A percentile compares a stretch with the other conserved stretches of the same genome.
These are phyloP conservation scores for Penicillium pulvis DNA, from an alignment of 495 filamentous ascomycete species.

Conservation along the genomic window DNA sequence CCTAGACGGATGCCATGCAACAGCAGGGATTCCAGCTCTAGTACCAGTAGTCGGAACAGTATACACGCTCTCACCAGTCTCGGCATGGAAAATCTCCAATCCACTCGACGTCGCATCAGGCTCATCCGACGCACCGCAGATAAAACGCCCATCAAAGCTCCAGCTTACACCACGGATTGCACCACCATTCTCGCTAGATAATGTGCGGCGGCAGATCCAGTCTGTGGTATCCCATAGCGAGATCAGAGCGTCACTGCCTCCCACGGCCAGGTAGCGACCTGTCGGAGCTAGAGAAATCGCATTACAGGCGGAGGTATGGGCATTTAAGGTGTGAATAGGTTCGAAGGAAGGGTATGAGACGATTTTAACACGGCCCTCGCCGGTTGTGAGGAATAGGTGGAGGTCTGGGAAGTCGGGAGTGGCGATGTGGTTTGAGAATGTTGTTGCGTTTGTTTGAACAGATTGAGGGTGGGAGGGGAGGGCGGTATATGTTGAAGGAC, in stretches of 20 bases:
- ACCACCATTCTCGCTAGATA: conserved; percentile 70
- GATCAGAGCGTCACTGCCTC: conserved; percentile 86
- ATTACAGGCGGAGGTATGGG: conserved; percentile 78
- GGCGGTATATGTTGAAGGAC: conserved; percentile 40
- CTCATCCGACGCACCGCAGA: conserved; percentile 85
- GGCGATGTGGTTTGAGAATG: conserved; percentile 69
- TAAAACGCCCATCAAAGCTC: conserved; percentile 86
- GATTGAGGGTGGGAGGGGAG: conserved; percentile 67
- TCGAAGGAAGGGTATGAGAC: conserved; percentile 63
- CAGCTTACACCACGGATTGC: conserved; percentile 85
- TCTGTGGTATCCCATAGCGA: conserved; percentile 89
- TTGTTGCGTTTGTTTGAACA: conserved; percentile 77
- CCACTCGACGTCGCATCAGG: conserved; percentile 50
- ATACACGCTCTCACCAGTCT: conserved; percentile 84
- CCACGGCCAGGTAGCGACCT: conserved; percentile 80
- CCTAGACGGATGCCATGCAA: conserved; percentile 87
- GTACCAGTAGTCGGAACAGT: conserved; percentile 68
- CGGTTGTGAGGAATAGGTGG: conserved; percentile 75
- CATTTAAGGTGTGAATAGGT: conserved; percentile 65
- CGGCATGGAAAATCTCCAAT: conserved; percentile 76
- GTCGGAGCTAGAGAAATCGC: conserved; percentile 72
- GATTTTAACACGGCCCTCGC: conserved; percentile 80
- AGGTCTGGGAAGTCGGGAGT: conserved; percentile 39
- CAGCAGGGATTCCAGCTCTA: conserved; percentile 55
- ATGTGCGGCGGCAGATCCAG: conserved; percentile 84